Evolutionary conservation across 495 filamentous ascomycete species (phyloP), one percentile per base, ranked within the genome.

Genomic region (Penicillium crystallinum): DNA sequence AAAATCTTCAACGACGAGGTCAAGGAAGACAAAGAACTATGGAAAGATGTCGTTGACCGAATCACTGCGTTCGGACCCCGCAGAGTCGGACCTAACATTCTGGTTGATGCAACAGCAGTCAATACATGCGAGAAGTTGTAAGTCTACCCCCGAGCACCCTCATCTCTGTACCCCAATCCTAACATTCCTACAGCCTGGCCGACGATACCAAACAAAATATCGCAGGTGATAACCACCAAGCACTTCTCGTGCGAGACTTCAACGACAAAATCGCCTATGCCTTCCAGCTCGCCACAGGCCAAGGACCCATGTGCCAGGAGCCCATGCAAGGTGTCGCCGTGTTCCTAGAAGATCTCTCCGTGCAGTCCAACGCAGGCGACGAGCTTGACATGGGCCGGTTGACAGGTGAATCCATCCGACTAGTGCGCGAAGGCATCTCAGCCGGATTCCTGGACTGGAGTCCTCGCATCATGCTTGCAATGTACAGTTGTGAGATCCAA

Each of bases 401-500:
- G 0, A 96, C 90, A 0, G 91, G 93, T 38, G 93, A 96, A 68
- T 80, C 92, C 14, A 95, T 98, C 68, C 87, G 88, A 62, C 84
- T 88, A 1, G 86, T 91, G 4, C 90, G 90, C 43, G 83, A 89
- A 31, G 82, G 88, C n/a, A 92, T 97, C 56, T 79, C 82, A 15
- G 82, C 87, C 60, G 92, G 85, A 14, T 96, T 97, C 75, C 72
- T 96, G 3, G 95, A 97, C 76, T 98, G 92, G 92, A 91, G 86
- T 49, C 91, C 95, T 0, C 82, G 93, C 2, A 77, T 98, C 25
- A 79, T 97, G 76, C 83, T 97, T 43, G 91, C 93, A n/a, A 97
- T 97, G 90, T 98, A 98, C 73, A 90, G 85, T 48, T 92, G 90
- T 66, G 92, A 97, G 62, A 97, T 98, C 59, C 95, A 97, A 78